phyloP scores from a whole-genome alignment of 108 stramenopile species.

The Cyclotella distinguenda region DNA sequence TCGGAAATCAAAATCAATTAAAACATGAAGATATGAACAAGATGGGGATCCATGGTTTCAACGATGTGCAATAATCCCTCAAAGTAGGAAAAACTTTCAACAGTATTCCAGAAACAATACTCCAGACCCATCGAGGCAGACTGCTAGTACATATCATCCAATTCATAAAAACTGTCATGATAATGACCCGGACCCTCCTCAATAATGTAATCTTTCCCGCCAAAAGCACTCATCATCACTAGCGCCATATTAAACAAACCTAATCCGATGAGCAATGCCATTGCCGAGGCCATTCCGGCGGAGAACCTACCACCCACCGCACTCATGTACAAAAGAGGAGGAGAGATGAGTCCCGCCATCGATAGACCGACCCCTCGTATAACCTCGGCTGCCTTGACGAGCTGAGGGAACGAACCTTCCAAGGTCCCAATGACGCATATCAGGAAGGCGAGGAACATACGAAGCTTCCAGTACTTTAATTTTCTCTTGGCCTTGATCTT shows the following conservation, averaged over 20 bases:
- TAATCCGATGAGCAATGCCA: conserved; percentile 44
- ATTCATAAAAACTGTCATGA: conserved; percentile 28
- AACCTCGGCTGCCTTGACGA: conserved; percentile 35
- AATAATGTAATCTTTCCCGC: conserved; percentile 40
- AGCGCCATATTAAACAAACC: conserved; percentile 46
- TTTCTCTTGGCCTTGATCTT: conserved; percentile 24
- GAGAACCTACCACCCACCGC: conserved; percentile 43
- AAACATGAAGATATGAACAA: too few relatives aligned
- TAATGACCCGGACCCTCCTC: conserved; percentile 41
- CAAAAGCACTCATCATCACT: conserved; percentile 49
- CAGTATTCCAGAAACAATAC: too few relatives aligned
- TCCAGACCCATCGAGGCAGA: too few relatives aligned
- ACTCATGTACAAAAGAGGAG: conserved; percentile 52
- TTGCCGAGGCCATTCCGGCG: conserved; percentile 34
- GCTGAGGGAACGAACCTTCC: conserved; percentile 40
- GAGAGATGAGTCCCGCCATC: conserved; percentile 46
- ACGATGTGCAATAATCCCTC: too few relatives aligned
- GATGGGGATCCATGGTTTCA: too few relatives aligned
- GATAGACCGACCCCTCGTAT: conserved; percentile 44
- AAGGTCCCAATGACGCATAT: conserved; percentile 45
- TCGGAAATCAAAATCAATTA: too few relatives aligned
- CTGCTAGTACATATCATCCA: too few relatives aligned
- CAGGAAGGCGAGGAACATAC: conserved; percentile 45
- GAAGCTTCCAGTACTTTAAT: conserved; percentile 47
- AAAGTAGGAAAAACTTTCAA: too few relatives aligned